phyloP scores from a whole-genome alignment of 2,329 filamentous ascomycete genomes.

The Monosporascus sp. region DNA sequence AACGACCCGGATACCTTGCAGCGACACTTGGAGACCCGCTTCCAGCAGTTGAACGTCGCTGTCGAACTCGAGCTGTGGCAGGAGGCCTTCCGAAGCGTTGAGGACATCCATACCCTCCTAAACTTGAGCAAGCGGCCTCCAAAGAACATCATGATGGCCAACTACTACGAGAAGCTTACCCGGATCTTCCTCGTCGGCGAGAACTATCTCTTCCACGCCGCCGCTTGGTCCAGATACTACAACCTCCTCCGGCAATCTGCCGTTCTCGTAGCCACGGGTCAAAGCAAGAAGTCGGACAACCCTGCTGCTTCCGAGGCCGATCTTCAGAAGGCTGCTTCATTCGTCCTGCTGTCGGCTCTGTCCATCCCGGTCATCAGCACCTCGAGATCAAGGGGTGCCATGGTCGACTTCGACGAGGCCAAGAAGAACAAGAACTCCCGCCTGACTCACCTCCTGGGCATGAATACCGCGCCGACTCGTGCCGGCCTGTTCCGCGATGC shows the following conservation, averaged over 20 bases:
- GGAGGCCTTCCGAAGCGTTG: constrained; percentile 97
- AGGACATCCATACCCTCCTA: constrained; percentile 96
- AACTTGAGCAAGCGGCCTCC: constrained; percentile 96
- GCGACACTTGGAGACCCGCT: constrained; percentile 94
- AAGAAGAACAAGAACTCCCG: constrained; percentile 99
- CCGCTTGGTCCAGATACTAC: constrained; percentile 96
- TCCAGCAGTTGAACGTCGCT: constrained; percentile 96
- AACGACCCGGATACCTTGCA: constrained; percentile 96
- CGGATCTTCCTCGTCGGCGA: constrained; percentile 98
- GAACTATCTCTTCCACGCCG: constrained; percentile 99
- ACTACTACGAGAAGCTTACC: constrained; percentile 99
- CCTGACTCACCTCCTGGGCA: constrained; percentile 90
- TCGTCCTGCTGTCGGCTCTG: constrained; percentile 88
- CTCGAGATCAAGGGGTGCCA: constrained; percentile 86
- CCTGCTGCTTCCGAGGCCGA: constrained; percentile 84
- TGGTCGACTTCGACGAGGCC: constrained; percentile 94
- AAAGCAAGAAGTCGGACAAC: constrained; percentile 91
- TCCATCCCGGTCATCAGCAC: constrained; percentile 99
- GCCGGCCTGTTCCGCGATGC: constrained; percentile 92
- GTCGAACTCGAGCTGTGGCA: constrained; percentile 98
- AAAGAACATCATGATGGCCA: constrained; percentile 99
- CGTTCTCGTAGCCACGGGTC: constrained; percentile 73
- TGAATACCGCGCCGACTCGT: constrained; percentile 84
- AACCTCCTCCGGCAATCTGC: constrained; percentile 90
- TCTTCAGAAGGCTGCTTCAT: constrained; percentile 89